These are phyloP conservation scores for Colletotrichum ledebouriae DNA, from an alignment of 2,329 filamentous ascomycete genomes.

Conservation along the genomic window DNA sequence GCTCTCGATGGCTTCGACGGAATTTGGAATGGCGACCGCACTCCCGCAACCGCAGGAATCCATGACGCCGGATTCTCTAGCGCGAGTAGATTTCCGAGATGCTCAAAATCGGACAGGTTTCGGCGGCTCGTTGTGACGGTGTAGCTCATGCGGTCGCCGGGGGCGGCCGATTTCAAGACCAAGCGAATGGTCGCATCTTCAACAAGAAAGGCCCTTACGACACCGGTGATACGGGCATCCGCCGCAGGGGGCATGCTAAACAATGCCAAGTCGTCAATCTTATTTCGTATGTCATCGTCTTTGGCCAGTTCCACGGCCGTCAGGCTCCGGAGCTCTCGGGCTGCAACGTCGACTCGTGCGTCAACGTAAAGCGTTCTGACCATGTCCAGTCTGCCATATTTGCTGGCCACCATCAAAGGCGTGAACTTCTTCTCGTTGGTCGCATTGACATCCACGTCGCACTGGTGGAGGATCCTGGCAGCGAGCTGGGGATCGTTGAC, in stretches of 20 bases:
- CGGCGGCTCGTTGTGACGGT: slow-evolving; percentile 95
- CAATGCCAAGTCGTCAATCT: slow-evolving; percentile 92
- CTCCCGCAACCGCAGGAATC: slow-evolving; percentile 83
- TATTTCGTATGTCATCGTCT: slow-evolving; percentile 96
- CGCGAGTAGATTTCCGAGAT: slow-evolving; percentile 84
- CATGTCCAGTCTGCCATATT: slow-evolving; percentile 95
- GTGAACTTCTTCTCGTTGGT: slow-evolving; percentile 96
- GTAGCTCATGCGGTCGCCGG: slow-evolving; percentile 83
- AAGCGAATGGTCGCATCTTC: slow-evolving; percentile 95
- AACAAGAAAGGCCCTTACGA: slow-evolving; percentile 96
- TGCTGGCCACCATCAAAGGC: slow-evolving; percentile 97
- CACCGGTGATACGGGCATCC: slow-evolving; percentile 88
- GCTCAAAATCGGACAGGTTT: slow-evolving; percentile 90
- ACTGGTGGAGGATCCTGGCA: slow-evolving; percentile 80
- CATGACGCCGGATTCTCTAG: slow-evolving; percentile 96
- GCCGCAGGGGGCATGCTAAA: slow-evolving; percentile 79
- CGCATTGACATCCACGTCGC: slow-evolving; percentile 96
- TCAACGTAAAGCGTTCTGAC: slow-evolving; percentile 91
- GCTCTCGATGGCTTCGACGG: slow-evolving; percentile 91
- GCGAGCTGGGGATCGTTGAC: slow-evolving; percentile 88
- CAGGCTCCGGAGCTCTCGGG: slow-evolving; percentile 87
- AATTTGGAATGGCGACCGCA: slow-evolving; percentile 91
- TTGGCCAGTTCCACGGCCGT: slow-evolving; percentile 97
- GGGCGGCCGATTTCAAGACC: slow-evolving; percentile 93
- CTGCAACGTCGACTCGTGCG: slow-evolving; percentile 84